Percentiles rank a stretch among this genome's conserved stretches.
These are phyloP conservation scores for Xylariaceae sp. DNA, from an alignment of 2,329 filamentous ascomycete species.

Conservation along the genomic window DNA sequence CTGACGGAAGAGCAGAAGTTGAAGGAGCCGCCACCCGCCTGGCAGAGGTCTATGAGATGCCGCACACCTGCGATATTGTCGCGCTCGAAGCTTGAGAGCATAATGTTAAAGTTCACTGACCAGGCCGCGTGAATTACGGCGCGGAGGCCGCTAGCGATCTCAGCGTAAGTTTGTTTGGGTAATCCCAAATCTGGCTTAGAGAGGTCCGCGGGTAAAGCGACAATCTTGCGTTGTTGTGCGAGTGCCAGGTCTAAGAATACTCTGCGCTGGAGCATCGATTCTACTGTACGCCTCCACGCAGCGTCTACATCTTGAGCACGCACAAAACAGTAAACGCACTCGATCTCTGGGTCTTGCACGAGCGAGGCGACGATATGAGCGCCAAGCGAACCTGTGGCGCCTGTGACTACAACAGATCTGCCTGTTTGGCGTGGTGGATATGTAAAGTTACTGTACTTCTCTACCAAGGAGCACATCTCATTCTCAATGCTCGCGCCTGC, in stretches of 20 bases:
- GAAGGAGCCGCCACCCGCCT: constrained; percentile 39
- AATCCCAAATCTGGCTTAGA: constrained; percentile 49
- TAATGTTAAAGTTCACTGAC: constrained; percentile 61
- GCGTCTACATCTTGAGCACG: constrained; percentile 44
- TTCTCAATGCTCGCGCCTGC: background rate
- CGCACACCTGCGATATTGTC: constrained; percentile 52
- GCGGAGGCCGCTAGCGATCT: constrained; percentile 43
- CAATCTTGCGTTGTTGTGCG: constrained; percentile 40
- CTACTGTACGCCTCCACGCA: constrained; percentile 31
- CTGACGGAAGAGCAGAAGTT: constrained; percentile 59
- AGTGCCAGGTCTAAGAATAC: constrained; percentile 41
- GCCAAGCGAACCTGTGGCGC: constrained; percentile 69
- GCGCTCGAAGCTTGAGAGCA: constrained; percentile 55
- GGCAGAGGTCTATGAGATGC: constrained; percentile 50
- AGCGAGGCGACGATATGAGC: constrained; percentile 66
- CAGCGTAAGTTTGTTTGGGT: constrained; percentile 31
- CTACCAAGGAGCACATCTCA: background rate
- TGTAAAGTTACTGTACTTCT: constrained; percentile 23
- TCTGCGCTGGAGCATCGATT: constrained; percentile 37
- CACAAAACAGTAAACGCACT: constrained; percentile 58
- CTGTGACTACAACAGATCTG: constrained; percentile 57
- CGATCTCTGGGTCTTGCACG: constrained; percentile 60
- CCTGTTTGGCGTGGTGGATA: constrained; percentile 46
- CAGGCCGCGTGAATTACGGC: constrained; percentile 54
- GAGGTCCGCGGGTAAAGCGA: constrained; percentile 49